phyloP scores from a whole-genome alignment of 331 rosid genomes.

The Pyracantha coccinea region DNA sequence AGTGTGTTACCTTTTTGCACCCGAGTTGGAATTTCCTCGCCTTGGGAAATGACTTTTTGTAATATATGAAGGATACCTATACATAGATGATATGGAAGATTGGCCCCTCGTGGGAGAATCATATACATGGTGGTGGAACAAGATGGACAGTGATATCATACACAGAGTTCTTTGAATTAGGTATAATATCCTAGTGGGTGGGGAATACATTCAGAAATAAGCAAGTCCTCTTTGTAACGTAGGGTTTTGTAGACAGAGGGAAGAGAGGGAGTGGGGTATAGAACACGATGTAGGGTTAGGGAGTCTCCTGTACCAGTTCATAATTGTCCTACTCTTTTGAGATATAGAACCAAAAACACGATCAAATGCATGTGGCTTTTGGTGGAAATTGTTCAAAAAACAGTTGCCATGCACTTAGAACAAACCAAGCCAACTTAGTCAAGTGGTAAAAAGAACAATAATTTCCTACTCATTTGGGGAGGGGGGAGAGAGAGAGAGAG shows the following conservation, averaged over 20 bases:
- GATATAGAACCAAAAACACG: constrained; percentile 22
- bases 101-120: constrained; percentile 2
- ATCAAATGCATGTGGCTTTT: constrained; percentile 15
- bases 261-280: not conserved
- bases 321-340: constrained; percentile 15
- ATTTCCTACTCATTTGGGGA: constrained; percentile 57
- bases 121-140: not conserved
- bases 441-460: constrained; percentile 26
- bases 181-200: constrained; percentile 20
- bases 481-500: too few relatives aligned
- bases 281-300: constrained; percentile 14
- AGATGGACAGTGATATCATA: constrained; percentile 1
- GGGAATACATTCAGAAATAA: not conserved
- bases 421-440: constrained; percentile 11
- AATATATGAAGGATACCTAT: not conserved
- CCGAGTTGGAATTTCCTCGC: not conserved
- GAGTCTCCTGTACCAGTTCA: constrained; percentile 21
- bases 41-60: not conserved
- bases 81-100: not conserved
- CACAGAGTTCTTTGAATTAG: constrained; percentile 7
- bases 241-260: not conserved
- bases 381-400: constrained; percentile 16
- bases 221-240: not conserved
- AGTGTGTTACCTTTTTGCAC: not conserved
- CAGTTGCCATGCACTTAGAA: constrained; percentile 8